Percentiles rank a stretch among this genome's conserved stretches.
Conservation (phyloP, 139 green algal species). For the Mychonastes homosphaera region DNA sequence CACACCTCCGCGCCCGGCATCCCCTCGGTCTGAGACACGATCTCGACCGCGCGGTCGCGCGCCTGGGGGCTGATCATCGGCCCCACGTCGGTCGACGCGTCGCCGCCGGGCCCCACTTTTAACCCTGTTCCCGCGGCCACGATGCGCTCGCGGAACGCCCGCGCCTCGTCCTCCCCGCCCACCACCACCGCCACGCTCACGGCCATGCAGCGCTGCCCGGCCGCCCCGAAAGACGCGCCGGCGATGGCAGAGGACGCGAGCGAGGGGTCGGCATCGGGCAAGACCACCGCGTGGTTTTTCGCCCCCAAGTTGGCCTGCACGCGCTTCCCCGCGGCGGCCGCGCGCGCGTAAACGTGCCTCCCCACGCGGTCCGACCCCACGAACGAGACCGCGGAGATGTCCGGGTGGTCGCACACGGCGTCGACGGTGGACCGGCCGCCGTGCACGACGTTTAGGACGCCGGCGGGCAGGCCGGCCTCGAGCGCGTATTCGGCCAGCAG, state of each 20-base stretch:
- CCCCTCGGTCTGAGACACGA: neutral
- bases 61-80: conserved; percentile 71
- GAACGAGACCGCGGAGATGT: conserved; percentile 87
- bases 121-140: neutral
- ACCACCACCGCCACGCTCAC: conserved; percentile 89
- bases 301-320: conserved; percentile 92
- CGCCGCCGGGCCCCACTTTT: no score
- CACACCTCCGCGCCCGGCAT: conserved; percentile 44
- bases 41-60: neutral
- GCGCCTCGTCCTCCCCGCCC: conserved; percentile 25
- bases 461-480: conserved; percentile 69
- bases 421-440: conserved; percentile 80
- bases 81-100: conserved; percentile 83
- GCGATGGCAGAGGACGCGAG: conserved; percentile 57
- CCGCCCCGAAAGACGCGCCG: conserved; percentile 85
- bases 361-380: conserved; percentile 80
- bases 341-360: conserved; percentile 74
- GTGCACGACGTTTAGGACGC: conserved; percentile 78
- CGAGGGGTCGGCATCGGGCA: conserved; percentile 86
- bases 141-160: neutral
- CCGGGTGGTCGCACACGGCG: conserved; percentile 78
- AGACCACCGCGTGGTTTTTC: conserved; percentile 94
- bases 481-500: conserved; percentile 70
- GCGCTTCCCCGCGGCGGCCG: conserved; percentile 68
- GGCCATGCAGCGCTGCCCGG: conserved; percentile 96